Base-by-base conservation (phyloP, 148 eudicot genomes). In the Rhododendron ferrugineum region DNA sequence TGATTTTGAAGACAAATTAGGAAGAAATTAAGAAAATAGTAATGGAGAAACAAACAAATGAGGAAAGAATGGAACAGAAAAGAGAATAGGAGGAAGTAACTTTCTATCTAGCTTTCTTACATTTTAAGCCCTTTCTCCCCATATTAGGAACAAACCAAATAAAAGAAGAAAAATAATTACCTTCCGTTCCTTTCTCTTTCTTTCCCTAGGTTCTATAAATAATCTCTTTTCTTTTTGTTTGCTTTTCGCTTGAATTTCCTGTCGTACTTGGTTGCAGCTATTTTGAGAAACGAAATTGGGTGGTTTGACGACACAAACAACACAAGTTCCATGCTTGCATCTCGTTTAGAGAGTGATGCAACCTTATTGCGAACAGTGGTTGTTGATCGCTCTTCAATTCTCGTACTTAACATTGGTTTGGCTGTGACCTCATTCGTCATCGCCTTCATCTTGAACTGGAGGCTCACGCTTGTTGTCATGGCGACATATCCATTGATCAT, bases 311-410 rank as follows among this genome's bases (percentile, higher is more conserved):
- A 95, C 56, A 60, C 89, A 82, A 90, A 87, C 87, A 95, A 94
- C 88, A 91, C 93, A 79, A 97, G 98, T 87, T 90, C 96, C 36
- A 91, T 88, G 91, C 95, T 97, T 20, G 94, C 99, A 32, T 97
- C 99, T 54, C 98, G 94, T 74, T 88, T 97, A 64, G 99, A 97
- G 85, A 94, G 94, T 87, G 99, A 97, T 83, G 97, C 98, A 78
- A 95, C 96, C 68, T 88, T 95, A 87, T 84, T 97, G 85, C 89
- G 90, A 87, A 89, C 91, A 37, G 93, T 97, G 18, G 91, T 95
- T 74, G 98, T 92, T 76, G 99, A 97, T 87, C 93, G 94, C 58
- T 42, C 95, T 30, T 87, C 98, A 14, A 93, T 97, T 79, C 92
- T 97, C 52, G 80, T 97, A 34, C 94, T 93, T 86, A 97, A 97